A percentile compares a stretch with the other conserved stretches of the same genome.
These are phyloP conservation scores for Cyclocybe cylindracea DNA, from an alignment of 768 basidiomycete genomes.

Conservation along the genomic window DNA sequence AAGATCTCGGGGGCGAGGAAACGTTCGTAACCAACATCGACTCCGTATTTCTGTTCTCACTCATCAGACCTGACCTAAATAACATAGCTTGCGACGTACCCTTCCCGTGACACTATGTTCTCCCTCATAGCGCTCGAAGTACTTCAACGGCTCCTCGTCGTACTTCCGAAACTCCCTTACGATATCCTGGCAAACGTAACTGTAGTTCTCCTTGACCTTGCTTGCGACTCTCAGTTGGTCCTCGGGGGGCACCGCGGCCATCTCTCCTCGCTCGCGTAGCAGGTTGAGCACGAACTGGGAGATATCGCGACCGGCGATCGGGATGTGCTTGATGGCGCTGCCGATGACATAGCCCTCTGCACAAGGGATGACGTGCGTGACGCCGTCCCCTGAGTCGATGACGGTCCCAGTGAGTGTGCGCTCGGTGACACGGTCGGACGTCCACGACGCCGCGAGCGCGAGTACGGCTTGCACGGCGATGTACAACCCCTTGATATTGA, in stretches of 20 bases:
- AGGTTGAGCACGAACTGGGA: slow-evolving; percentile 95
- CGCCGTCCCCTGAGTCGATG: slow-evolving; percentile 98
- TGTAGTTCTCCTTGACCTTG: slow-evolving; percentile 97
- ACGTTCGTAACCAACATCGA: slow-evolving; percentile 97
- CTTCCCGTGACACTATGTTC: slow-evolving; percentile 92
- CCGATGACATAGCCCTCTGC: slow-evolving; percentile 99
- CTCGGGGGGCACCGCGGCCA: slow-evolving; percentile 87
- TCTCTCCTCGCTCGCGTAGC: slow-evolving; percentile 94
- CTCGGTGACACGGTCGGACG: slow-evolving; percentile 85
- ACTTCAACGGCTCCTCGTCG: slow-evolving; percentile 93
- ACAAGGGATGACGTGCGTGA: slow-evolving; percentile 95
- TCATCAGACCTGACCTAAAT: neutral
- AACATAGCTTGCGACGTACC: slow-evolving; percentile 44
- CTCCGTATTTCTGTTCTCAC: slow-evolving; percentile 73
- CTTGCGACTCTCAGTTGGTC: slow-evolving; percentile 91
- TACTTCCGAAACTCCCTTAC: slow-evolving; percentile 99
- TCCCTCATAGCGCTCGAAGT: slow-evolving; percentile 91
- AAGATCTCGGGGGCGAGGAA: slow-evolving; percentile 99
- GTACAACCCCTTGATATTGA: slow-evolving; percentile 98
- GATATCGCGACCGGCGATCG: slow-evolving; percentile 97
- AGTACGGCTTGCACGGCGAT: slow-evolving; percentile 99
- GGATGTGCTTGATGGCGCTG: slow-evolving; percentile 98
- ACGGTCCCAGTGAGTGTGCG: slow-evolving; percentile 96
- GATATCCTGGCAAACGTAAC: slow-evolving; percentile 98
- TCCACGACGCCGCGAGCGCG: slow-evolving; percentile 97